Evolutionary conservation across 2,329 filamentous ascomycete species (phyloP).

Genomic region (Bisporella sp.): DNA sequence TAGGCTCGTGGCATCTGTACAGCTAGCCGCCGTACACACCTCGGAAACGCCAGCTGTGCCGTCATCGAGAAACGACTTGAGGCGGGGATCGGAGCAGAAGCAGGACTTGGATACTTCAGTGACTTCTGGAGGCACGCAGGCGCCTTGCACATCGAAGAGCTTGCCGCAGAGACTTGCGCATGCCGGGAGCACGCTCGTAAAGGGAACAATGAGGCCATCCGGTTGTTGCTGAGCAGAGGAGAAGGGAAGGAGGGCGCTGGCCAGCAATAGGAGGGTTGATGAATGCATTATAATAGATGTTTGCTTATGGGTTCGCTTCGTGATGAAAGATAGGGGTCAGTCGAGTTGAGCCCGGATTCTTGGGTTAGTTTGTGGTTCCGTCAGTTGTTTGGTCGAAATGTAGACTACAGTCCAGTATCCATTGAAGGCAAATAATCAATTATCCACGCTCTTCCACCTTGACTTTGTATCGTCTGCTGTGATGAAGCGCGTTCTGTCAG

Average conservation of each 20-base stretch:
- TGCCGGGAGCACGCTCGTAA: constrained; percentile 48
- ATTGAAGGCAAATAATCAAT: no score
- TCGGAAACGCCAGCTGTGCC: constrained; percentile 49
- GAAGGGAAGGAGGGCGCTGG: not conserved
- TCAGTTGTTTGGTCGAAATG: no score
- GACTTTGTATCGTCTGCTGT: no score
- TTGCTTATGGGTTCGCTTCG: no score
- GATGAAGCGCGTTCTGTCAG: no score
- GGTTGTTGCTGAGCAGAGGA: not conserved
- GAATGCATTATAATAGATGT: not conserved
- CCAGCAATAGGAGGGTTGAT: not conserved
- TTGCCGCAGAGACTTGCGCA: constrained; percentile 54
- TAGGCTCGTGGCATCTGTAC: constrained; percentile 40
- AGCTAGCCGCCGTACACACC: constrained; percentile 53
- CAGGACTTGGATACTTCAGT: constrained; percentile 55
- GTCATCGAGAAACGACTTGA: constrained; percentile 48
- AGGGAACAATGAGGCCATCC: constrained; percentile 41
- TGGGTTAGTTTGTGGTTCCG: no score
- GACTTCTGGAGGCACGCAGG: constrained; percentile 56
- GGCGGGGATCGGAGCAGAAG: constrained; percentile 61
- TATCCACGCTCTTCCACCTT: no score
- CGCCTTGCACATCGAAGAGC: constrained; percentile 64
- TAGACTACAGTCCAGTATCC: no score
- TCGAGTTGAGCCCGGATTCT: no score
- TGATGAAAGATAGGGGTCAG: no score